Evolutionary conservation across 371 early-diverging fungal genomes (phyloP), one percentile per base, ranked within the genome.

Genomic region (Cladochytrium tenue): DNA sequence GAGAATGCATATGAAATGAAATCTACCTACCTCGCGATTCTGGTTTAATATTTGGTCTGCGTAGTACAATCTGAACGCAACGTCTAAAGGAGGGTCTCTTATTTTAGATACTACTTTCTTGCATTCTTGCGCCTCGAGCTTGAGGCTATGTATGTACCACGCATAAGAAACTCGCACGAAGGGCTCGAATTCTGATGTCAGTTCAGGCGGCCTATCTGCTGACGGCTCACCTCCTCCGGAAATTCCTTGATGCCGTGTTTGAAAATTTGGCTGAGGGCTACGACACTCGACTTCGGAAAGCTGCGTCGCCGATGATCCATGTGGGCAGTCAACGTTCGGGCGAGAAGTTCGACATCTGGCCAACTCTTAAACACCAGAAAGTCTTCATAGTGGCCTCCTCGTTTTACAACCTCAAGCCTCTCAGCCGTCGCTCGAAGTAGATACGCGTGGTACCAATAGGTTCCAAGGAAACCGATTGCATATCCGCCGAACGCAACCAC

Each of bases 271-370:
- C 31, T 27, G 57, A 63, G 7, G 15, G 58, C 60, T 10, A 30
- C n/a, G 27, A 59, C 25, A 31, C 28, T 23, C 3, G 31, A 15
- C 26, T 36, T 15, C 20, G 56, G 30, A 43, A 68, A 63, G 13
- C 32, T 63, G 5, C 35, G 4, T 20, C 63, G 25, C 23, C 68
- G 56, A 3, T 62, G 13, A 23, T 56, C 36, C 68, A 68, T 68
- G 28, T 63, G 17, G 4, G 23, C 53, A 0, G 68, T 63, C 1
- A 56, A 17, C 23, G 52, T 32, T 23, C 68, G 56, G 13, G 58
- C 68, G 17, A 63, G 58, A 23, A 68, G 58, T 35, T 68, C 68
- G 31, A 68, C 68, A n/a, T 63, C 51, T 28, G 63, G 63, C 68
- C 68, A 68, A 23, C 26, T 5, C n/a, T 26, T 1, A 50, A 68